Base-by-base conservation (phyloP, 2,329 filamentous ascomycete genomes). In the Calonectria fujianensis region DNA sequence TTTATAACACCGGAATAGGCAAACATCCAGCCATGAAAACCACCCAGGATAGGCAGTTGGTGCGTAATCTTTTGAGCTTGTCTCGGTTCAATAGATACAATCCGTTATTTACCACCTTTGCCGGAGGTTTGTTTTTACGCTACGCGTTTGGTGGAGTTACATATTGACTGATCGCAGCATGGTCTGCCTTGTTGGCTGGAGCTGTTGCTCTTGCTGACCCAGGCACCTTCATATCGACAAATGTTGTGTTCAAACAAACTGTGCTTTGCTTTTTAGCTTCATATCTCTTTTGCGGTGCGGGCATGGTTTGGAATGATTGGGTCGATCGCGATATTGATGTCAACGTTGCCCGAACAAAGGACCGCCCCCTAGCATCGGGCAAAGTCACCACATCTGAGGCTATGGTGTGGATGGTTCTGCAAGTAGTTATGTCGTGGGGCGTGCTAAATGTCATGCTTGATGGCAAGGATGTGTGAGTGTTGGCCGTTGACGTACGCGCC, bases 271-370 rank as follows among this genome's bases (percentile, higher is more conserved):
- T 57, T 11, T 29, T 57, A 20, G 52, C 52, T 24, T 31, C 52
- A 3, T 57, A 57, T 16, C n/a, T 57, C 18, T 57, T 57, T 24
- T 57, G 52, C 31, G 52, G 52, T 13, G 52, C 52, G 18, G 52
- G 52, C 31, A 57, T 57, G 52, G 52, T 57, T 57, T 57, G 52
- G 52, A 57, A 57, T n/a, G 52, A 57, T 57, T 57, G 52, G 52
- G 20, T 57, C 31, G 52, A 57, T 24, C 52, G 52, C 18, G 52
- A 57, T 7, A 57, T 57, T 35, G 52, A 57, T 35, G 52, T 35
- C 52, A 57, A 57, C 18, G 52, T 57, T 35, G 52, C 52, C 18
- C 52, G 52, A 11, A 57, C 52, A 24, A 57, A 57, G 18, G 52
- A 57, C 31, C 52, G 52, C 52, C 52, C 52, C 16, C 52, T 57